A percentile compares a stretch with the other conserved stretches of the same genome.
These are phyloP conservation scores for Iberis pinnata DNA, from an alignment of 345 rosid species.

Conservation along the genomic window DNA sequence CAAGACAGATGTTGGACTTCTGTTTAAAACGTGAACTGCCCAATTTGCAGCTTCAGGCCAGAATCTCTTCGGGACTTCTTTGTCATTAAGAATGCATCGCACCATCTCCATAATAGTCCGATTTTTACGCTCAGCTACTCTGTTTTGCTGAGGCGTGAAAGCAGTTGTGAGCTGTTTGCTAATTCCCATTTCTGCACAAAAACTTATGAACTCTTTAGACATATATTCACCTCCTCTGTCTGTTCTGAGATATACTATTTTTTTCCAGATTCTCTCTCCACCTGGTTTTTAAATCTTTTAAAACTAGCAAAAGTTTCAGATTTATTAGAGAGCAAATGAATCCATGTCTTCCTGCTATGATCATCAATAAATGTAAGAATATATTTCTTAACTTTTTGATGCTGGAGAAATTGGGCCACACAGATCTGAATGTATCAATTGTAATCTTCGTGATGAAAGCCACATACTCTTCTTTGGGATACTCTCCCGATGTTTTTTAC, in stretches of 20 bases:
- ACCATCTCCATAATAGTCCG: not conserved
- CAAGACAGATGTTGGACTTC: not conserved
- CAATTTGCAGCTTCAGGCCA: not conserved
- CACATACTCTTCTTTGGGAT: not conserved
- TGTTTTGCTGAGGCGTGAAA: not conserved
- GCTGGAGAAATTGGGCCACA: not conserved
- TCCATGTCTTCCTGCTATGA: not conserved
- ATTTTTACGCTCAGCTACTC: not conserved
- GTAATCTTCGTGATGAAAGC: not conserved
- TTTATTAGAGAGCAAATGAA: too few species aligned
- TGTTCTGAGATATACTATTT: not conserved
- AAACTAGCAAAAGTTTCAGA: too few species aligned
- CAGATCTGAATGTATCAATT: not conserved
- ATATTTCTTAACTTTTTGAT: not conserved
- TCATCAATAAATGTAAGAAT: not conserved
- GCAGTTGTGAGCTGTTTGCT: not conserved
- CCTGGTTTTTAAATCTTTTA: not conserved
- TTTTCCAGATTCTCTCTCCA: not conserved
- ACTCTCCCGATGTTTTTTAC: not conserved
- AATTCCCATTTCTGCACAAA: not conserved
- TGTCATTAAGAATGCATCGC: not conserved
- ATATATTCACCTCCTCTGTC: not conserved
- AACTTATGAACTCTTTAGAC: not conserved
- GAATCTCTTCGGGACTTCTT: not conserved
- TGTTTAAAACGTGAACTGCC: not conserved